These are phyloP conservation scores for Aureoboletus auriporus DNA, from an alignment of 768 basidiomycete species.

Conservation along the genomic window DNA sequence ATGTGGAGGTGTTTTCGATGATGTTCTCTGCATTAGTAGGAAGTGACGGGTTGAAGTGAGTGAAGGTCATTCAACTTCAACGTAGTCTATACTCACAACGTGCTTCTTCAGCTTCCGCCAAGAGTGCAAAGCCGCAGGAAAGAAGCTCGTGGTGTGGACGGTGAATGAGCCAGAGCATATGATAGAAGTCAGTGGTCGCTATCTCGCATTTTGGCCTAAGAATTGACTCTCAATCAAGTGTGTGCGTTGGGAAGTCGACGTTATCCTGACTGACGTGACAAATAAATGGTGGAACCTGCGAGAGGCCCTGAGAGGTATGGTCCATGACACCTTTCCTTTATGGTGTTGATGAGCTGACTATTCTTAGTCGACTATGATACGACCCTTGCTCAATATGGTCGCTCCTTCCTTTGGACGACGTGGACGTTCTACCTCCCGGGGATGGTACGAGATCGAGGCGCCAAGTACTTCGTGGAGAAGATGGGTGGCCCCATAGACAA, in stretches of 20 bases:
- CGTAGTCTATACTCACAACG: conserved; percentile 1
- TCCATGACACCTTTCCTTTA: neutral
- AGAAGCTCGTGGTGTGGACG: conserved; percentile 93
- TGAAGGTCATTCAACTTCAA: neutral
- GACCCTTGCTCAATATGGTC: conserved; percentile 56
- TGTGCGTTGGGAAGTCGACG: conserved; percentile 74
- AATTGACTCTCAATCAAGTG: conserved; percentile 40
- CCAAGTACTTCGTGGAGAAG: conserved; percentile 40
- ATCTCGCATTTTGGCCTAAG: neutral
- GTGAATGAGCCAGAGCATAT: conserved; percentile 87
- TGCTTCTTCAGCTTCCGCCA: conserved; percentile 58
- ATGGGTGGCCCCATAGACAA: conserved; percentile 53
- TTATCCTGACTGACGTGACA: conserved; percentile 75
- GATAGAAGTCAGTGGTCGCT: conserved; percentile 65
- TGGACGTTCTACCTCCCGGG: conserved; percentile 55
- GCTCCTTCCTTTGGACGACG: conserved; percentile 73
- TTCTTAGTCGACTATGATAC: conserved; percentile 62
- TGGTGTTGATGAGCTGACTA: neutral
- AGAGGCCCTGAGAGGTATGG: conserved; percentile 49
- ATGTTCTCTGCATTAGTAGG: conserved; percentile 68
- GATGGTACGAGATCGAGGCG: conserved; percentile 27
- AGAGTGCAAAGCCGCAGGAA: conserved; percentile 75
- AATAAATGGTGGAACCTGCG: conserved; percentile 65
- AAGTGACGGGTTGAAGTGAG: conserved; percentile 67
- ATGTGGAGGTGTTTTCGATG: conserved; percentile 85